These are phyloP conservation scores for Collybiopsis confluens DNA, from an alignment of 768 basidiomycete genomes.

Conservation along the genomic window DNA sequence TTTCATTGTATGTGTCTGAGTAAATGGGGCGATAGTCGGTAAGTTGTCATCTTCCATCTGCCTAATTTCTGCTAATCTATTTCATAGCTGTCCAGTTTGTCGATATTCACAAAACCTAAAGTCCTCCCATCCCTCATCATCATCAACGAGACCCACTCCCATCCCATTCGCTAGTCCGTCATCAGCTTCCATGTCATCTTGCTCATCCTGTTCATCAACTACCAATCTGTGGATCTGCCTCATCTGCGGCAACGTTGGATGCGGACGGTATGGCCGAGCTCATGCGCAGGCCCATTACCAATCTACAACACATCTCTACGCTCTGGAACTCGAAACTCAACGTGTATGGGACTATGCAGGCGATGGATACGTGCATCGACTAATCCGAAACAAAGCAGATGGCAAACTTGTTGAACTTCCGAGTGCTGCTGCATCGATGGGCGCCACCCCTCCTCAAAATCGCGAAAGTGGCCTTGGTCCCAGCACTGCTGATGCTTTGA, in stretches of 20 bases:
- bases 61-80: neutral
- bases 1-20: constrained; percentile 93
- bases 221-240: constrained; percentile 97
- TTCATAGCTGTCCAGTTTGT: constrained; percentile 82
- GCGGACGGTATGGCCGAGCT: constrained; percentile 90
- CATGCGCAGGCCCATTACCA: constrained; percentile 94
- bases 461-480: constrained; percentile 67
- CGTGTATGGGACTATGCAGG: constrained; percentile 98
- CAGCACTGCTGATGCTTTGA: constrained; percentile 77
- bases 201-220: constrained; percentile 67
- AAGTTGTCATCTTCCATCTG: constrained; percentile 17
- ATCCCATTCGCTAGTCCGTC: constrained; percentile 61
- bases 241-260: constrained; percentile 94
- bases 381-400: constrained; percentile 94
- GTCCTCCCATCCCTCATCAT: constrained; percentile 66
- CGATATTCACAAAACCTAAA: constrained; percentile 86
- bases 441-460: constrained; percentile 25
- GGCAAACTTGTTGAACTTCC: constrained; percentile 95
- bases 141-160: constrained; percentile 37
- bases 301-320: constrained; percentile 86
- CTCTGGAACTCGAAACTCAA: constrained; percentile 93
- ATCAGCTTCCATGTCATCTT: constrained; percentile 50
- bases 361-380: constrained; percentile 93
- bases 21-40: constrained; percentile 96
- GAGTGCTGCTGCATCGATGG: constrained; percentile 72